These are phyloP conservation scores for Candida argentea DNA, from an alignment of 805 yeast species.

Conservation along the genomic window DNA sequence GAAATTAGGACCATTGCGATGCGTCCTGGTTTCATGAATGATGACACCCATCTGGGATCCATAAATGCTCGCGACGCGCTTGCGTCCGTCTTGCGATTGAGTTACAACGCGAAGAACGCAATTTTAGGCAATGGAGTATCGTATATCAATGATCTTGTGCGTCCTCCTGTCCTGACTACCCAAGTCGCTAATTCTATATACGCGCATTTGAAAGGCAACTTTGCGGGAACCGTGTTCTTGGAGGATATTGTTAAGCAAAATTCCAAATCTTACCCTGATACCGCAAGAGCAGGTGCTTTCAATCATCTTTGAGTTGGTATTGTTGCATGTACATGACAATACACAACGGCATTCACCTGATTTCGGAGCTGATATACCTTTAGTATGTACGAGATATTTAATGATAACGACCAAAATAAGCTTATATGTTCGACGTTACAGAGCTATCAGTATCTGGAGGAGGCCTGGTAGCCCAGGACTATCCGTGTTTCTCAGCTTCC, in stretches of 20 bases:
- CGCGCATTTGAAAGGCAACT: slow-evolving; percentile 42
- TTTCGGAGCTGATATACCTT: too few relatives aligned
- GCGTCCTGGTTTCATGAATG: slow-evolving; percentile 82
- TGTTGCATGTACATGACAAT: too few relatives aligned
- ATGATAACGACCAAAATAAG: too few relatives aligned
- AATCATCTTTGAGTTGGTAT: too few relatives aligned
- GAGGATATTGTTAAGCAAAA: too few relatives aligned
- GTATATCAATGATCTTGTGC: slow-evolving; percentile 35
- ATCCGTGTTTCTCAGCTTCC: too few relatives aligned
- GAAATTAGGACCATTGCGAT: slow-evolving; percentile 50
- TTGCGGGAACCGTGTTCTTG: slow-evolving; percentile 49
- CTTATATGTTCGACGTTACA: too few relatives aligned
- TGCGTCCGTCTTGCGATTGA: slow-evolving; percentile 31
- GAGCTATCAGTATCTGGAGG: too few relatives aligned
- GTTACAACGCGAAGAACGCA: slow-evolving; percentile 33
- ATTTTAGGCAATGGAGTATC: slow-evolving; percentile 28
- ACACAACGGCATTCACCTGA: too few relatives aligned
- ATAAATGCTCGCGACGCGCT: slow-evolving; percentile 31
- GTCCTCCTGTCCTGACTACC: slow-evolving; percentile 61
- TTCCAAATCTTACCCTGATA: slow-evolving; percentile 1
- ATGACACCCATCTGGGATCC: slow-evolving; percentile 25
- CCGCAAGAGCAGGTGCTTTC: not conserved
- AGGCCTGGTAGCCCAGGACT: too few relatives aligned
- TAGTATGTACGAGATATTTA: too few relatives aligned
- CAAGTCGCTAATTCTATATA: slow-evolving; percentile 53